Evolutionary conservation across 139 green algal genomes (phyloP), one percentile per base, ranked within the genome.

Genomic region (Trebouxia sp.): DNA sequence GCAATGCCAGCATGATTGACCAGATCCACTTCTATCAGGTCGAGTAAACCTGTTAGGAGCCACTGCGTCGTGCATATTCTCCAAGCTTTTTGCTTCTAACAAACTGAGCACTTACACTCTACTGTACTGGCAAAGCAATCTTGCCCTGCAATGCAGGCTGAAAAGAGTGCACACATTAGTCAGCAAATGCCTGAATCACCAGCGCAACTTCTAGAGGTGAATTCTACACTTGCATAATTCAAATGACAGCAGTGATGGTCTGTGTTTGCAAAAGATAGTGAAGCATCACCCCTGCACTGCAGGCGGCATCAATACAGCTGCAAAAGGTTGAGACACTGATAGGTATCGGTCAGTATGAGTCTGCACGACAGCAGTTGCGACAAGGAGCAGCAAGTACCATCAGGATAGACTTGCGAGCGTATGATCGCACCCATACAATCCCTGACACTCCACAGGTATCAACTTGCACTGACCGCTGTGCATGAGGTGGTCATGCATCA

Each of bases 301-400:
- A 77, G 69, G 42, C 42, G n/a, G 69, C 69, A 37, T n/a, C 41
- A 38, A 24, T 24, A 39, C 69, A 77, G 42, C 42, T 77, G 7
- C 24, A 9, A 22, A 77, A 77, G 26, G 69, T 77, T 24, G 41
- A 77, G 43, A 77, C 69, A 9, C 41, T 77, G 26, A 56, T 51
- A 51, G 43, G 69, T 9, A 77, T 77, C 5, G 69, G 69, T 17
- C 69, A 77, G n/a, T 77, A 56, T 77, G 69, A 77, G 24, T 56
- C 69, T 7, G 69, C 69, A 38, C 39, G 69, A 6, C 14, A 56
- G 41, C 69, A 56, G 41, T 41, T 77, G 26, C 69, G 69, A 17
- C 41, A 77, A 55, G 62, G 62, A 5, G 62, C 62, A 45, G 62
- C 62, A 14, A 72, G 62, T 15, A 72, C 62, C 35, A 72, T 72